Evolutionary conservation across 2,329 filamentous ascomycete species (phyloP).

Genomic region (Tolypocladium tundrense): DNA sequence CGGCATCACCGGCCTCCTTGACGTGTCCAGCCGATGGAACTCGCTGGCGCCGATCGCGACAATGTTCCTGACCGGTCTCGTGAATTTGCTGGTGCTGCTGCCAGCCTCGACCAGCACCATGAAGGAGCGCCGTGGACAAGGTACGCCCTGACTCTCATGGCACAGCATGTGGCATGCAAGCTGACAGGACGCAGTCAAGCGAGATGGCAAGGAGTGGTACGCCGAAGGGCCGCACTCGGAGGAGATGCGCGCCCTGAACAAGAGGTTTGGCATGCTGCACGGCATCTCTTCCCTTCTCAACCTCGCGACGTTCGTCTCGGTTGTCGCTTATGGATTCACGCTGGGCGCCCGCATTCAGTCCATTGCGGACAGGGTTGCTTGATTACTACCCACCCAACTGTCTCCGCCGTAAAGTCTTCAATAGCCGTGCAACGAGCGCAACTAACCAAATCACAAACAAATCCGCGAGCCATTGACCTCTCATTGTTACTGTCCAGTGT

Average conservation of each 20-base stretch:
- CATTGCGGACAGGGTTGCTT: constrained; percentile 10
- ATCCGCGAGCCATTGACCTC: too few species aligned
- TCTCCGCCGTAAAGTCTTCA: not conserved
- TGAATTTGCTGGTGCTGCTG: constrained; percentile 62
- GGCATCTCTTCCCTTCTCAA: constrained; percentile 75
- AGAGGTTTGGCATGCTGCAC: constrained; percentile 68
- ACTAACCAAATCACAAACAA: not conserved
- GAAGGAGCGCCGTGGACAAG: constrained; percentile 67
- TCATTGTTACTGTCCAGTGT: not conserved
- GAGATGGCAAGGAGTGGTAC: constrained; percentile 80
- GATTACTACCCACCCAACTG: not conserved
- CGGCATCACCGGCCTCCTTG: constrained; percentile 45
- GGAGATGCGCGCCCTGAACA: constrained; percentile 76
- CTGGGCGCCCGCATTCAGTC: constrained; percentile 53
- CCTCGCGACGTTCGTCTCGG: constrained; percentile 56
- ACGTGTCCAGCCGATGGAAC: constrained; percentile 48
- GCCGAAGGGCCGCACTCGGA: constrained; percentile 69
- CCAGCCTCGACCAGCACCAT: constrained; percentile 69
- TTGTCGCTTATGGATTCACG: constrained; percentile 67
- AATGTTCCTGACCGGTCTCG: constrained; percentile 59
- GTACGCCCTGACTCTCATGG: constrained; percentile 27
- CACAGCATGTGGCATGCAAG: not conserved
- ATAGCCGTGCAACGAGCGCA: not conserved
- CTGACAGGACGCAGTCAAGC: constrained; percentile 49
- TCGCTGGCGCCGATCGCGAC: constrained; percentile 59